These are phyloP conservation scores for Hypseocharis bilobata DNA, from an alignment of 441 rosid genomes.

Conservation along the genomic window DNA sequence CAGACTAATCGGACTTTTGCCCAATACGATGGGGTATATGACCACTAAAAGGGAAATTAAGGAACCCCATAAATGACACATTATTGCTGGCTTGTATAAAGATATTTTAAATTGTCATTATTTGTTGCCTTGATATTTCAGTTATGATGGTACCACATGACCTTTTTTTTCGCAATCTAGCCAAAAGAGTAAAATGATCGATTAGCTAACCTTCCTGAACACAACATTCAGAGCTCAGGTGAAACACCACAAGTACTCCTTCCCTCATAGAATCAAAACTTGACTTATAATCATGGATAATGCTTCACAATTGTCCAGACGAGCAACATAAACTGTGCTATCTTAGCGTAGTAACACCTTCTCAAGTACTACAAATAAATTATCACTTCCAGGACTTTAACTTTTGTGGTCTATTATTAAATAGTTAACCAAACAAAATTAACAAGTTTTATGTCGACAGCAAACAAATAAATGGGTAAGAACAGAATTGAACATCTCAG, in stretches of 20 bases:
- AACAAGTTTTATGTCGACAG: background rate
- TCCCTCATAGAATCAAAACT: constrained; percentile 5
- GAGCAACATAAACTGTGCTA: background rate
- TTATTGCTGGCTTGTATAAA: background rate
- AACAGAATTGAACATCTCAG: background rate
- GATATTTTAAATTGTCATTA: background rate
- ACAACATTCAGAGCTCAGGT: constrained; percentile 6
- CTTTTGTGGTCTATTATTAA: background rate
- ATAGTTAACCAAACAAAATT: background rate
- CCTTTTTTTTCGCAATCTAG: background rate
- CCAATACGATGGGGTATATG: background rate
- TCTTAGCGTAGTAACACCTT: background rate
- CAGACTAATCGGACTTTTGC: background rate
- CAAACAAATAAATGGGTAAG: background rate
- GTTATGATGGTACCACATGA: background rate
- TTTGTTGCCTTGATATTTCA: constrained; percentile 8
- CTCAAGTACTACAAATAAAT: constrained; percentile 1
- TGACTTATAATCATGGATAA: background rate
- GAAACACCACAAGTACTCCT: background rate
- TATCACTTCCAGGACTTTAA: background rate
- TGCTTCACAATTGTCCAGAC: background rate
- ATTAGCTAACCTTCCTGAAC: background rate
- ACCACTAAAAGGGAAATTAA: constrained; percentile 1
- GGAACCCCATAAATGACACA: background rate
- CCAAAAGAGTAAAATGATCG: background rate